These are phyloP conservation scores for Saccharomyces uvarum DNA, from an alignment of 1,139 yeast genomes.

Conservation along the genomic window DNA sequence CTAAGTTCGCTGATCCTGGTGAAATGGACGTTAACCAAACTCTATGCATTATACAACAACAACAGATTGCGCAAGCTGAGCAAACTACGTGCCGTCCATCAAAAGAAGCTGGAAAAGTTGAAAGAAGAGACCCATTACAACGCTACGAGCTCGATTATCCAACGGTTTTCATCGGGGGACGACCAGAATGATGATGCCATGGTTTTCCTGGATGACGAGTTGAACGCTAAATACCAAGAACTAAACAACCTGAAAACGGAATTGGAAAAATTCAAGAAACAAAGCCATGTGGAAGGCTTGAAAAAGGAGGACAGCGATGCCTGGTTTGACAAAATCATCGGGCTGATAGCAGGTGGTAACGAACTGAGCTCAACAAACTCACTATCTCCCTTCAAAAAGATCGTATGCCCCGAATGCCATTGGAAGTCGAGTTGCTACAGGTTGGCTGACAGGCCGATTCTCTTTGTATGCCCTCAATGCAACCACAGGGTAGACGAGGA, in stretches of 20 bases:
- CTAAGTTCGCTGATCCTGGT: constrained; percentile 8
- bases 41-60: constrained; percentile 16
- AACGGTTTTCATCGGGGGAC: constrained; percentile 48
- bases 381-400: constrained; percentile 9
- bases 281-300: constrained; percentile 11
- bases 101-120: constrained; percentile 60
- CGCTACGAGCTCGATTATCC: constrained; percentile 64
- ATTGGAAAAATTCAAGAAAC: constrained; percentile 22
- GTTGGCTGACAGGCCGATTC: constrained; percentile 43
- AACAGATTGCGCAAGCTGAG: constrained; percentile 29
- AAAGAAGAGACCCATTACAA: constrained; percentile 74
- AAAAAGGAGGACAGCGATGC: constrained; percentile 23
- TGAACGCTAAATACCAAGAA: constrained; percentile 39
- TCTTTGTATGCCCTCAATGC: constrained; percentile 69
- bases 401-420: constrained; percentile 24
- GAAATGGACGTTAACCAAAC: constrained; percentile 9
- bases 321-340: constrained; percentile 31
- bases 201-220: constrained; percentile 33
- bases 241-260: constrained; percentile 36
- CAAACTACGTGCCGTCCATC: constrained; percentile 44
- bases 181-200: constrained; percentile 32
- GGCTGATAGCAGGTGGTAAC: constrained; percentile 28
- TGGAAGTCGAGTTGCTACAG: constrained; percentile 23
- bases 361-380: constrained; percentile 10
- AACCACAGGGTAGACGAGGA: constrained; percentile 32